Evolutionary conservation across 495 filamentous ascomycete genomes (phyloP).

Genomic region (Penicillium bovifimosum): DNA sequence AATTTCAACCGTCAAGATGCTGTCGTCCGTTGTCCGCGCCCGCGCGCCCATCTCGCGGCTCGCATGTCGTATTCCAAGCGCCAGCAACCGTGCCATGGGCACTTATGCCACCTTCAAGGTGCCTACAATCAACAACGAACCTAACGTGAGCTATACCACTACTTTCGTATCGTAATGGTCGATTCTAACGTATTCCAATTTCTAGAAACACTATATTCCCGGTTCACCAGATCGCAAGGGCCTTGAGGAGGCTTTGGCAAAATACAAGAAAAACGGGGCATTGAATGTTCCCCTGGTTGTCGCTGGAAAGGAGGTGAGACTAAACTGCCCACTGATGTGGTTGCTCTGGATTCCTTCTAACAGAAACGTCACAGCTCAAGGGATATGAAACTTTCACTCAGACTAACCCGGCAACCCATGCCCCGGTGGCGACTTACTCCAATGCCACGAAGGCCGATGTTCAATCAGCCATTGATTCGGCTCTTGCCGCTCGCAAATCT

Average conservation of each 20-base stretch:
- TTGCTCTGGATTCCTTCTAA: neutral
- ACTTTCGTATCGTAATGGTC: neutral
- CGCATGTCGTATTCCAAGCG: slow-evolving; percentile 23
- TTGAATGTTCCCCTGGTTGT: slow-evolving; percentile 74
- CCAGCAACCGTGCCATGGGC: slow-evolving; percentile 32
- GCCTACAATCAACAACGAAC: slow-evolving; percentile 84
- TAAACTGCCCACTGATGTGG: neutral
- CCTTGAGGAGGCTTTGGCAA: slow-evolving; percentile 63
- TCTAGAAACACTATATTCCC: slow-evolving; percentile 79
- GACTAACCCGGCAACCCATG: slow-evolving; percentile 70
- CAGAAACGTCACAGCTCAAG: slow-evolving; percentile 23
- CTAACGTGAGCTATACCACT: slow-evolving; percentile 61
- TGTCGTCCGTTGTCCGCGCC: slow-evolving; percentile 31
- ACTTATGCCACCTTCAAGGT: slow-evolving; percentile 78
- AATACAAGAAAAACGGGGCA: slow-evolving; percentile 52
- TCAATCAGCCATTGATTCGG: slow-evolving; percentile 67
- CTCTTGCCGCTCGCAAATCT: slow-evolving; percentile 69
- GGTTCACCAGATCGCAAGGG: slow-evolving; percentile 70
- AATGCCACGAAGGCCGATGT: slow-evolving; percentile 69
- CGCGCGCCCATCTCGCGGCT: slow-evolving; percentile 28
- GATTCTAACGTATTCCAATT: neutral
- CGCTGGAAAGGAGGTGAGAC: slow-evolving; percentile 65
- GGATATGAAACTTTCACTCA: slow-evolving; percentile 47
- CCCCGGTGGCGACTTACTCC: slow-evolving; percentile 72
- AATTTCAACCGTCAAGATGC: slow-evolving; percentile 24